Conservation (phyloP, 1,284 basidiomycete genomes). For the Leccinum pallidistipes region DNA sequence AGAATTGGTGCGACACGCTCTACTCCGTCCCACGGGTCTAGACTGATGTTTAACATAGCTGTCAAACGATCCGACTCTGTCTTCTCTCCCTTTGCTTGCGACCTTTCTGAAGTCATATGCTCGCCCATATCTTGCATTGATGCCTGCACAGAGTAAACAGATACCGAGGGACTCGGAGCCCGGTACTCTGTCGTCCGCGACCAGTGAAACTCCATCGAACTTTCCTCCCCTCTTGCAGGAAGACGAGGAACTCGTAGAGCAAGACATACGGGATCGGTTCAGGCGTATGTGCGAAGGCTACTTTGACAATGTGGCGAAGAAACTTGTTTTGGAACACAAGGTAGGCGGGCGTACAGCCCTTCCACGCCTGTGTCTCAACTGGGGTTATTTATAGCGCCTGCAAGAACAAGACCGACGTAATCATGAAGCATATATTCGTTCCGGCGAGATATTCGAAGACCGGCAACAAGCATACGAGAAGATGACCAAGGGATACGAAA, state of each 20-base stretch:
- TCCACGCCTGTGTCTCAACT: neutral
- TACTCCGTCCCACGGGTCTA: neutral
- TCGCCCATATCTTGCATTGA: conserved; percentile 76
- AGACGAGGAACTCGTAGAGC: conserved; percentile 76
- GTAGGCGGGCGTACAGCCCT: conserved; percentile 45
- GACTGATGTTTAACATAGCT: conserved; percentile 49
- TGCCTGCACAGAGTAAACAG: conserved; percentile 56
- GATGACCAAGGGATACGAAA: conserved; percentile 95
- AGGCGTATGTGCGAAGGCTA: conserved; percentile 92
- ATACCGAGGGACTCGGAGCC: conserved; percentile 52
- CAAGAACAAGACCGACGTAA: conserved; percentile 97
- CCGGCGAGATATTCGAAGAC: conserved; percentile 99
- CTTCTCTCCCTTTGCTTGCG: conserved; percentile 81
- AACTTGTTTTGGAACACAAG: conserved; percentile 88
- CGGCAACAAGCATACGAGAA: conserved; percentile 98
- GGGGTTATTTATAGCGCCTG: conserved; percentile 58
- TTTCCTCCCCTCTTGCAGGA: conserved; percentile 50
- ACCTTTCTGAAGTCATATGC: conserved; percentile 86
- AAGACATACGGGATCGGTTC: conserved; percentile 85
- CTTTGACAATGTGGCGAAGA: conserved; percentile 89
- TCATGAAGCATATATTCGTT: conserved; percentile 98
- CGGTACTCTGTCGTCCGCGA: conserved; percentile 50
- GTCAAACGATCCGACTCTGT: conserved; percentile 83
- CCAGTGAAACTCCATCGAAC: conserved; percentile 38
- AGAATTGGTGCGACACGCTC: conserved; percentile 64